These are phyloP conservation scores for Aspergillus pseudoglaucus DNA, from an alignment of 2,329 filamentous ascomycete genomes.

Conservation along the genomic window DNA sequence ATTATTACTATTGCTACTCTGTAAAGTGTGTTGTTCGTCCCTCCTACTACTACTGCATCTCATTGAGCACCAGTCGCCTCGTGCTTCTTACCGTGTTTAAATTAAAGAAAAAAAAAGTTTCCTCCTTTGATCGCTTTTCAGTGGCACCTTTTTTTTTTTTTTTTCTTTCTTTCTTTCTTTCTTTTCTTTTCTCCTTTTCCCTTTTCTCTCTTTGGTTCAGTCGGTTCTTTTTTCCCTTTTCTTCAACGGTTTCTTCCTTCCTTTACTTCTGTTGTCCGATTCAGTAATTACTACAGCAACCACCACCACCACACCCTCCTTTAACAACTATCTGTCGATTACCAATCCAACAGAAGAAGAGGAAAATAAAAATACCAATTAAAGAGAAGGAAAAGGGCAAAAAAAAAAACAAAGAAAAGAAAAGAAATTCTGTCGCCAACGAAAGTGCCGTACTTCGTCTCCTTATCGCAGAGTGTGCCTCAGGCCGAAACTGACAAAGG, in stretches of 20 bases:
- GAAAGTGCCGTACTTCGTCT: neutral
- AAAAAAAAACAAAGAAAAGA: neutral
- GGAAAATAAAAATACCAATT: neutral
- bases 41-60: neutral
- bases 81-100: neutral
- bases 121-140: too few relatives aligned
- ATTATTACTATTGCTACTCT: neutral
- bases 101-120: too few relatives aligned
- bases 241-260: neutral
- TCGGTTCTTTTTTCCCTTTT: neutral
- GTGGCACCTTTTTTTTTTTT: slow-evolving; percentile 2
- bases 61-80: slow-evolving; percentile 2
- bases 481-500: slow-evolving; percentile 17
- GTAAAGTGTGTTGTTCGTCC: neutral
- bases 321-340: neutral
- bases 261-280: neutral
- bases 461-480: neutral
- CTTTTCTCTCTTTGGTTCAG: slow-evolving; percentile 2
- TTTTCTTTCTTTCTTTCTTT: slow-evolving; percentile 2
- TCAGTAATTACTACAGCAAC: neutral
- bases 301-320: neutral
- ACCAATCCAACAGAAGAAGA: too few relatives aligned
- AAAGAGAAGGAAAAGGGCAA: neutral
- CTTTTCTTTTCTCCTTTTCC: neutral
- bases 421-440: neutral